Percentiles rank a stretch among this genome's conserved stretches.
phyloP scores from a whole-genome alignment of 805 yeast species.

The Lachancea lanzarotensis region DNA sequence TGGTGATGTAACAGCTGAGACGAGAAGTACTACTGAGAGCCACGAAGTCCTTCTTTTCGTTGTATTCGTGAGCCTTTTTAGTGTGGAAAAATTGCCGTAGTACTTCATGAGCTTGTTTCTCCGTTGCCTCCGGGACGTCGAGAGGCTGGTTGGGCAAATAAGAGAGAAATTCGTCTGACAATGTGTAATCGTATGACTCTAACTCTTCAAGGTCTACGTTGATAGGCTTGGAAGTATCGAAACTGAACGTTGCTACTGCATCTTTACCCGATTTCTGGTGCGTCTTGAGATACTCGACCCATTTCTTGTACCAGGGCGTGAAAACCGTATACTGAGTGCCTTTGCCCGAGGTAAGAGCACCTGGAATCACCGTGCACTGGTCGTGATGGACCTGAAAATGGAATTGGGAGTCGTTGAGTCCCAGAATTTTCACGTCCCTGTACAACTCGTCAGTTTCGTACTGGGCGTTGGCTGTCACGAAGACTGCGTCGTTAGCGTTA shows the following conservation, averaged over 20 bases:
- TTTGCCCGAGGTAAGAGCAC: conserved; percentile 35
- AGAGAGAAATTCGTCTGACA: conserved; percentile 18
- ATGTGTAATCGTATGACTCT: conserved; percentile 11
- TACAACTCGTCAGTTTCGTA: conserved; percentile 34
- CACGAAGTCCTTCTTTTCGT: conserved; percentile 19
- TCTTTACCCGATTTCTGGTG: conserved; percentile 7
- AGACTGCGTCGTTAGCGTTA: conserved; percentile 1
- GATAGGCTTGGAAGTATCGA: conserved; percentile 3
- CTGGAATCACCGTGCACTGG: conserved; percentile 39
- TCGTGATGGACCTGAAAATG: conserved; percentile 33
- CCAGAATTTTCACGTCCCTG: conserved; percentile 22
- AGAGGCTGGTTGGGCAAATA: conserved; percentile 10
- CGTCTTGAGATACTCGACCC: conserved; percentile 32
- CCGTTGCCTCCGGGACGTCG: conserved; percentile 16
- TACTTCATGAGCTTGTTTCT: conserved; percentile 15
- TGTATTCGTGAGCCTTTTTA: conserved; percentile 11
- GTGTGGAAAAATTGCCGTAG: conserved; percentile 15
- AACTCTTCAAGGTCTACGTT: conserved; percentile 6
- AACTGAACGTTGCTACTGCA: conserved; percentile 2
- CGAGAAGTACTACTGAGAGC: conserved; percentile 30
- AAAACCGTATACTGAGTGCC: conserved; percentile 42
- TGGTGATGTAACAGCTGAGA: conserved; percentile 41
- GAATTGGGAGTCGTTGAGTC: conserved; percentile 7
- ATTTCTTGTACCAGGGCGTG: conserved; percentile 43
- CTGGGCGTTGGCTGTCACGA: conserved; percentile 29